A percentile compares a stretch with the other conserved stretches of the same genome.
Evolutionary conservation across 2,329 filamentous ascomycete genomes (phyloP).

Genomic region (Exserohilum rostratum): DNA sequence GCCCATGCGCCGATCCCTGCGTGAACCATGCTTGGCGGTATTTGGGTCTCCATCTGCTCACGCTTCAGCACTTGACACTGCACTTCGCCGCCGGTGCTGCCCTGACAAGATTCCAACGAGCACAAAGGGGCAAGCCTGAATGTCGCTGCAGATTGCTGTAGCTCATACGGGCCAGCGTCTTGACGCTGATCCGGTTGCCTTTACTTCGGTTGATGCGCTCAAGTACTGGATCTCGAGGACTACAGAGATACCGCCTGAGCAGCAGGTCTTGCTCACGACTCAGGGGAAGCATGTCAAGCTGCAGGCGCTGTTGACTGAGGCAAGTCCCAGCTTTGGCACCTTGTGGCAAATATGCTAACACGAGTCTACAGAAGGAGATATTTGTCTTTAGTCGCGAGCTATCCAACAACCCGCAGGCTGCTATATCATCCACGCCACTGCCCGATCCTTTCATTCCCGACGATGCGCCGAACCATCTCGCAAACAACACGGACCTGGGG

Average conservation of each 20-base stretch:
- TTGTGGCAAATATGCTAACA: conserved; percentile 11
- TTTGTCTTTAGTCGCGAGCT: conserved; percentile 85
- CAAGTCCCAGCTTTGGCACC: conserved; percentile 46
- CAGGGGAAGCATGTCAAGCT: conserved; percentile 84
- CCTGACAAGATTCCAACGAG: conserved; percentile 25
- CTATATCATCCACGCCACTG: conserved; percentile 60
- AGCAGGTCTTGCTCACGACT: conserved; percentile 85
- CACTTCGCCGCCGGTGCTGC: conserved; percentile 21
- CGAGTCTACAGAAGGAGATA: conserved; percentile 71
- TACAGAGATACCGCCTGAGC: conserved; percentile 73
- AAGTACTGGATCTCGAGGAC: conserved; percentile 79
- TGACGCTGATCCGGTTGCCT: conserved; percentile 75
- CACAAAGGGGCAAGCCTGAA: conserved; percentile 55
- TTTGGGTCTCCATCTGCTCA: conserved; percentile 29
- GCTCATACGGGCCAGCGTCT: conserved; percentile 91
- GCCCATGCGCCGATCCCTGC: conserved; percentile 41
- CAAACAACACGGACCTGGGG: conserved; percentile 77
- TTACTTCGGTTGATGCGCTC: conserved; percentile 81
- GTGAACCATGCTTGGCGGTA: conserved; percentile 31
- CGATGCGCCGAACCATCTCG: conserved; percentile 77
- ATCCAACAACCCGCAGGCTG: conserved; percentile 53
- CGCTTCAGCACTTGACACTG: conserved; percentile 18
- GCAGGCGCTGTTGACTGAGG: conserved; percentile 80
- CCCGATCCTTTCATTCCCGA: conserved; percentile 65
- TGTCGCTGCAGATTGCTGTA: conserved; percentile 89